Conservation (phyloP, 2,329 filamentous ascomycete genomes). For the Cladosporium oxysporum region DNA sequence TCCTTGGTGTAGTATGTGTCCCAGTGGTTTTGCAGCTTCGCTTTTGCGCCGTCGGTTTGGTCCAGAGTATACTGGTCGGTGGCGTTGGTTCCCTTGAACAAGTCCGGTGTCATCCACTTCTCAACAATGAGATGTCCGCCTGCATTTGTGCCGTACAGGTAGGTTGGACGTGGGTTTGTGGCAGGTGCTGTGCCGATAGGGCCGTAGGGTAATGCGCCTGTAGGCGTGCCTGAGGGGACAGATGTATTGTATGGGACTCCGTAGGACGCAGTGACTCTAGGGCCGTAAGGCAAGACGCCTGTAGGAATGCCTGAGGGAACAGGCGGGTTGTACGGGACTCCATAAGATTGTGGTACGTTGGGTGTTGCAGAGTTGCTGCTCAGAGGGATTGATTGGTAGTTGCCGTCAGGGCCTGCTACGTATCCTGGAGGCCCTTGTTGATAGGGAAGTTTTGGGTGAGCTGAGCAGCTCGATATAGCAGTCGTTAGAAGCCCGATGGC, state of each 20-base stretch:
- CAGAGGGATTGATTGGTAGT: slow-evolving; percentile 1
- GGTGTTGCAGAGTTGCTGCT: background rate
- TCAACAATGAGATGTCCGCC: slow-evolving; percentile 43
- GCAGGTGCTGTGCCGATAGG: slow-evolving; percentile 4
- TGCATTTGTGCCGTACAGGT: slow-evolving; percentile 39
- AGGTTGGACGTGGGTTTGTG: background rate
- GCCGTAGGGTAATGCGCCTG: background rate
- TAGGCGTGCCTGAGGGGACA: background rate
- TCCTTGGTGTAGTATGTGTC: slow-evolving; percentile 42
- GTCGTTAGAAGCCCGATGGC: background rate
- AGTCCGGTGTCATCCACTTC: slow-evolving; percentile 39
- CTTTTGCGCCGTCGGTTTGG: slow-evolving; percentile 32
- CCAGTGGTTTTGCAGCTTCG: slow-evolving; percentile 40
- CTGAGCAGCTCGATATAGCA: background rate
- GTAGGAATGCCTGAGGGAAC: background rate
- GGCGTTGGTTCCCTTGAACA: slow-evolving; percentile 39
- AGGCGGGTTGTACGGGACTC: background rate
- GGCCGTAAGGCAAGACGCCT: background rate
- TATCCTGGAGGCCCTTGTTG: slow-evolving; percentile 5
- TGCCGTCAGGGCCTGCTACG: background rate
- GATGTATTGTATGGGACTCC: background rate
- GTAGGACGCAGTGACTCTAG: background rate
- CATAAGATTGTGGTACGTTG: background rate
- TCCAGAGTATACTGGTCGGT: slow-evolving; percentile 45
- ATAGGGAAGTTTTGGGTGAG: background rate